Base-by-base conservation (phyloP, 1,139 yeast genomes). In the Pichia terricola region DNA sequence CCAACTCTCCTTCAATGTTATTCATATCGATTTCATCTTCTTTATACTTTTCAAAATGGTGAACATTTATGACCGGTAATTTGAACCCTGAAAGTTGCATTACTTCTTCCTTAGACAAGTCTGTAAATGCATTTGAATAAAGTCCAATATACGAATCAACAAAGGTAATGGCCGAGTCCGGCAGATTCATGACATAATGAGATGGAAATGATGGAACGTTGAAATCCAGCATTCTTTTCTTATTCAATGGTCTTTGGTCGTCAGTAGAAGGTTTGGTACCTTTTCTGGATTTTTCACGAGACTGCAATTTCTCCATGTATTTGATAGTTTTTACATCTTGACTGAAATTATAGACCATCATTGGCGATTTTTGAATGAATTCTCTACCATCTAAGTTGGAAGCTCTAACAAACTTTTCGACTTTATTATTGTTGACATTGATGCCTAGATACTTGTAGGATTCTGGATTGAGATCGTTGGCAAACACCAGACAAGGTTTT, bases 171-270 rank as follows among this genome's bases (percentile, higher is more conserved):
- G 98, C 97, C 37, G 88, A 73, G 58, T 87, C 98, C 2, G 99
- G 99, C 45, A 94, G 70, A 60, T 94, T 94, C 98, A 94, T 91
- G 9, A 88, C 95, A 58, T 78, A 94, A 59, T 89, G 88, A 38
- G 75, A 65, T 51, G 77, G 72, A 53, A 68, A 73, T 32, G 64
- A 64, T 1, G 97, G 97, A 4, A 88, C 68, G 8, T 56, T 55
- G 3, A 64, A 58, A 9, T 51, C 53, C 6, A 45, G 47, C 28
- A 56, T 51, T 45, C 60, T 62, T 50, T 58, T 50, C 56, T 55
- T 47, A 59, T 56, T 43, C 3, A 35, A 8, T 8, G 28, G 47
- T 37, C 32, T 44, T 7, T 26, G 33, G 6, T 38, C 44, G 22
- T 16, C 22, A 16, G 22, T 16, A 16, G 22, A 16, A 26, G 39